Conservation (phyloP, 495 filamentous ascomycete species). For the Mycothermus thermophilus region DNA sequence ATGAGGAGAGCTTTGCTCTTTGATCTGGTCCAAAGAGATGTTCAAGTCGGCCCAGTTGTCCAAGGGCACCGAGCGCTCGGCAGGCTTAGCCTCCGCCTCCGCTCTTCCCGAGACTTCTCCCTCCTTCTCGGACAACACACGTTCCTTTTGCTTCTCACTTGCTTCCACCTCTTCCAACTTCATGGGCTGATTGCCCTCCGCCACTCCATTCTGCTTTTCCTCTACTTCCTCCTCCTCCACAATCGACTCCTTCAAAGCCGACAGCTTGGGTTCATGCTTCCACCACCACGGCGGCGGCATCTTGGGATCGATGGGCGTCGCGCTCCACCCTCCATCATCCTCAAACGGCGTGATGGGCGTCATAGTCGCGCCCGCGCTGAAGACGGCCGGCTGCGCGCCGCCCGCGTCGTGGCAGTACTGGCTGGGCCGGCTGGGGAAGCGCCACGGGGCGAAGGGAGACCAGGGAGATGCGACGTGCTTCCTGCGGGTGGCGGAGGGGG, state of each 20-base stretch:
- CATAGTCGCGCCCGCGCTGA: constrained; percentile 13
- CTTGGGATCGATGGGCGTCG: constrained; percentile 8
- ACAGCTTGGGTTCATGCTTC: constrained; percentile 9
- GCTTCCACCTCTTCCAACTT: neutral
- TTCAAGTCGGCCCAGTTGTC: no score
- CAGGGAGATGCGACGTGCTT: no score
- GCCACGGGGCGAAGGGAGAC: no score
- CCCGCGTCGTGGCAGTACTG: constrained; percentile 9
- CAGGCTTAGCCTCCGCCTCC: no score
- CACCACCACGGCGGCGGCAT: constrained; percentile 8
- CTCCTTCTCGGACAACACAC: no score
- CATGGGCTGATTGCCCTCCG: neutral
- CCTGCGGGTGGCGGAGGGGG: no score
- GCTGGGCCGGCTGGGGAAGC: constrained; percentile 10
- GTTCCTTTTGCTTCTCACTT: neutral
- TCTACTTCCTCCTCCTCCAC: constrained; percentile 8
- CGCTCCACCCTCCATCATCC: constrained; percentile 6
- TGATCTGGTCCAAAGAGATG: no score
- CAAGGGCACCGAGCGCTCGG: no score
- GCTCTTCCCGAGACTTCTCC: no score
- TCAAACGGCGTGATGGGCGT: constrained; percentile 21
- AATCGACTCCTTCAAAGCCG: constrained; percentile 2
- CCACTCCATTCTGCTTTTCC: neutral
- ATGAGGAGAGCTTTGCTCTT: no score
- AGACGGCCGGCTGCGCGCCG: constrained; percentile 9